Evolutionary conservation across 2,329 filamentous ascomycete genomes (phyloP).

Genomic region (Amauroascus verrucosus): DNA sequence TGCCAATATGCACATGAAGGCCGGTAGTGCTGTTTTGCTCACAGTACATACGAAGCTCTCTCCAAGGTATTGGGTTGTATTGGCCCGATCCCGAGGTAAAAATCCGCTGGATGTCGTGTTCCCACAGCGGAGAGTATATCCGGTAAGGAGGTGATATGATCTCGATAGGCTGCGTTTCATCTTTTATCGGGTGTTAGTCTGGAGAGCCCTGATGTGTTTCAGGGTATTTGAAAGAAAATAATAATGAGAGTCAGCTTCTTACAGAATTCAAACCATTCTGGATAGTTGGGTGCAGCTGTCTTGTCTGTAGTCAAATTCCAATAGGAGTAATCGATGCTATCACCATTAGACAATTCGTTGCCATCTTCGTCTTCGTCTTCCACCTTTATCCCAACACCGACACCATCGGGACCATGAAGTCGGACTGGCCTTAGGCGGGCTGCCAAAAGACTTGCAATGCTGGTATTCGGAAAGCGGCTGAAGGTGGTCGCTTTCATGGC

Average conservation of each 20-base stretch:
- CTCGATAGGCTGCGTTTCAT: constrained; percentile 15
- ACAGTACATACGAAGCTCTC: constrained; percentile 12
- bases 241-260: constrained; percentile 3
- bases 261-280: constrained; percentile 15
- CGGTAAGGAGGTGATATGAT: constrained; percentile 16
- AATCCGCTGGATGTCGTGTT: constrained; percentile 15
- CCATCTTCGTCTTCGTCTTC: constrained; percentile 1
- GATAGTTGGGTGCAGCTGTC: constrained; percentile 7
- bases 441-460: constrained; percentile 11
- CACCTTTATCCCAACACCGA: constrained; percentile 8
- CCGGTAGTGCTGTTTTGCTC: constrained; percentile 15
- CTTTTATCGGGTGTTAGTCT: constrained; percentile 9
- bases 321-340: constrained; percentile 6
- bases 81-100: constrained; percentile 12
- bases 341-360: neutral
- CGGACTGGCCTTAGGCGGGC: constrained; percentile 10
- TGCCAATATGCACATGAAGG: constrained; percentile 17
- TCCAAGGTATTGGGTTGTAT: constrained; percentile 12
- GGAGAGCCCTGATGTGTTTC: neutral
- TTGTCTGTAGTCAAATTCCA: constrained; percentile 15
- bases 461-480: constrained; percentile 4
- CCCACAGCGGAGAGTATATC: constrained; percentile 9
- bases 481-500: constrained; percentile 14
- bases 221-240: neutral
- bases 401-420: constrained; percentile 8